Evolutionary conservation across 257 asterid genomes (phyloP).

Genomic region (Capsicum baccatum): DNA sequence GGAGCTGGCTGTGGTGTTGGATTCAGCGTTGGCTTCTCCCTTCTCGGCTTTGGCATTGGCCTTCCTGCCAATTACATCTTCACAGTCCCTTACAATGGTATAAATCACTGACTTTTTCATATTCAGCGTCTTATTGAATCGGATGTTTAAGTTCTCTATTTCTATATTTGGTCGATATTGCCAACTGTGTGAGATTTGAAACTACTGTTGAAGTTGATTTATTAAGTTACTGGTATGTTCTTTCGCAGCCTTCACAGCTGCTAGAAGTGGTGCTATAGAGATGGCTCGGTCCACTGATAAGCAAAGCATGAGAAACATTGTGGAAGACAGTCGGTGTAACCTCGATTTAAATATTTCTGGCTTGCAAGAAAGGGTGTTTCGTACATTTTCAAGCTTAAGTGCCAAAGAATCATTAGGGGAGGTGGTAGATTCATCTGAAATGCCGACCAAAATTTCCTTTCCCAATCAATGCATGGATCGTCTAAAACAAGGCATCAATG

Average conservation of each 20-base stretch:
- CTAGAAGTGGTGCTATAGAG: slow-evolving; percentile 52
- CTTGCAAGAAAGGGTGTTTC: slow-evolving; percentile 40
- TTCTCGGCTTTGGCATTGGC: slow-evolving; percentile 85
- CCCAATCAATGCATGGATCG: slow-evolving; percentile 45
- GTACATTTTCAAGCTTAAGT: slow-evolving; percentile 41
- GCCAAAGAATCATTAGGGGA: slow-evolving; percentile 41
- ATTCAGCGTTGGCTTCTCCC: slow-evolving; percentile 80
- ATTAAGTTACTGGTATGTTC: slow-evolving; percentile 18
- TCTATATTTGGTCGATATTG: background rate
- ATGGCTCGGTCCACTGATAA: slow-evolving; percentile 47
- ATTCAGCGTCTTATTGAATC: background rate
- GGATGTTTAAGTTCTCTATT: too few species aligned
- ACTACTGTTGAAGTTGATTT: background rate
- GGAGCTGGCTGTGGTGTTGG: slow-evolving; percentile 99
- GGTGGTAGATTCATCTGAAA: slow-evolving; percentile 40
- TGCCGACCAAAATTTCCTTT: slow-evolving; percentile 43
- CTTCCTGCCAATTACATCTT: slow-evolving; percentile 70
- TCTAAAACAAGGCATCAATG: slow-evolving; percentile 47
- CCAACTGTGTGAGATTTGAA: background rate
- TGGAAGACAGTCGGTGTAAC: slow-evolving; percentile 48
- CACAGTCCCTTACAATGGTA: slow-evolving; percentile 67
- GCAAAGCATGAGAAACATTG: slow-evolving; percentile 39
- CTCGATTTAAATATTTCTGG: slow-evolving; percentile 41
- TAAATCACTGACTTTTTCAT: background rate
- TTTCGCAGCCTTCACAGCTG: slow-evolving; percentile 51